A percentile compares a stretch with the other conserved stretches of the same genome.
Conservation (phyloP, 176 grass and related monocot genomes). For the Canna indica region DNA sequence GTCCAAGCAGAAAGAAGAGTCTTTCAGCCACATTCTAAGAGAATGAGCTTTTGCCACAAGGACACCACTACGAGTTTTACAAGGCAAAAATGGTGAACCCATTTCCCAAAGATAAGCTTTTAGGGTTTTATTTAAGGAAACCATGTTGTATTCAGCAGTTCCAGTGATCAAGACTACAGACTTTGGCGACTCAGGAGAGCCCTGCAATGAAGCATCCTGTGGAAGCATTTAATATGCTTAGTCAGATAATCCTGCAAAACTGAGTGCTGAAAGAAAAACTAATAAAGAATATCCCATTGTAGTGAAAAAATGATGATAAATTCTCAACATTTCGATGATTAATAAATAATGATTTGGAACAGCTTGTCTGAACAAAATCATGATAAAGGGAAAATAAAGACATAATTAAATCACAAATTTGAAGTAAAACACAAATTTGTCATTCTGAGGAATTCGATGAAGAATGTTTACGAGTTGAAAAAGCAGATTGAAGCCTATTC, state of each 20-base stretch:
- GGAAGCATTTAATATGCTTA: conserved; percentile 11
- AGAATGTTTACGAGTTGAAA: not conserved
- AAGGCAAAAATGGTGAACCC: conserved; percentile 74
- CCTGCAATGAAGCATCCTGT: conserved; percentile 90
- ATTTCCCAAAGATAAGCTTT: conserved; percentile 84
- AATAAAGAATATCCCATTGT: conserved; percentile 2
- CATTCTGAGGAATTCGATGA: not conserved
- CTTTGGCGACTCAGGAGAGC: conserved; percentile 85
- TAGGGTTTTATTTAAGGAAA: conserved; percentile 74
- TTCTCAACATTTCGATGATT: not conserved
- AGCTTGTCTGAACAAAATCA: not conserved
- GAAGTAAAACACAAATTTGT: not conserved
- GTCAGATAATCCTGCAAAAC: conserved; percentile 10
- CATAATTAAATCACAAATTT: not conserved
- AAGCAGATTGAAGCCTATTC: not conserved
- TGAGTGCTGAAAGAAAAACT: not conserved
- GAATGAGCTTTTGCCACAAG: conserved; percentile 74
- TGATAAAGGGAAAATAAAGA: not conserved
- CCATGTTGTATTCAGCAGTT: conserved; percentile 83
- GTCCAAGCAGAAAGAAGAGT: conserved; percentile 89
- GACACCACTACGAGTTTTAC: conserved; percentile 55
- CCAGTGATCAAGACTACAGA: conserved; percentile 84
- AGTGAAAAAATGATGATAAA: not conserved
- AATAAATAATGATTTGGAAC: not conserved
- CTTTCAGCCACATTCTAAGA: conserved; percentile 91